Evolutionary conservation across 2,329 filamentous ascomycete species (phyloP).

Genomic region (Venturia carpophila): DNA sequence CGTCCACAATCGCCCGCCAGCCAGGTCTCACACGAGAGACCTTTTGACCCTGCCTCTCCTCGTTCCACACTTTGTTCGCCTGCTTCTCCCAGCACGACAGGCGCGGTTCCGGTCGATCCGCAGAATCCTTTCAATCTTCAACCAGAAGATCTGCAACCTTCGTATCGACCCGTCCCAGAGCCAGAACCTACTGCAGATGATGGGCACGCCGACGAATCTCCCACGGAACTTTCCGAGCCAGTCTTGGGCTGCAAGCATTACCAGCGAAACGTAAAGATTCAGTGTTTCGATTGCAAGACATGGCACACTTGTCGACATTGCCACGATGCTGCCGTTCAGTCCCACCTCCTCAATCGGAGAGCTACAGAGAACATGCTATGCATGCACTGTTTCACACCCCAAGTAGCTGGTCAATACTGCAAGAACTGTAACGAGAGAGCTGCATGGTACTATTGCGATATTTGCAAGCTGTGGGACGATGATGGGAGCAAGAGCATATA

Average conservation of each 20-base stretch:
- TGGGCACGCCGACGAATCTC: constrained; percentile 39
- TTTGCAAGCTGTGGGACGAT: constrained; percentile 97
- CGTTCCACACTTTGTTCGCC: constrained; percentile 1
- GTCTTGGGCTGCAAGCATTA: constrained; percentile 84
- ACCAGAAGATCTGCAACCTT: constrained; percentile 28
- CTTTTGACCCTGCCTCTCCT: constrained; percentile 7
- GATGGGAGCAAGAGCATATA: constrained; percentile 87
- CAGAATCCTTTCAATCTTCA: constrained; percentile 31
- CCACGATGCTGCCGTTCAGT: constrained; percentile 68
- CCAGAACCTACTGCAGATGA: constrained; percentile 30
- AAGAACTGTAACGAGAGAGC: constrained; percentile 65
- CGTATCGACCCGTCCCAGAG: constrained; percentile 27
- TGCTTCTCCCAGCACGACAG: not conserved
- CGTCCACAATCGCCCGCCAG: constrained; percentile 14
- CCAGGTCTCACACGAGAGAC: not conserved
- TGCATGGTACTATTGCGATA: constrained; percentile 85
- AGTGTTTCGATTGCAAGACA: constrained; percentile 79
- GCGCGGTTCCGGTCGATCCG: constrained; percentile 23
- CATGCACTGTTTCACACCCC: constrained; percentile 85
- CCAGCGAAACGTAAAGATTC: constrained; percentile 88
- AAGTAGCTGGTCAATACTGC: constrained; percentile 73
- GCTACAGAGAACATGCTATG: constrained; percentile 94
- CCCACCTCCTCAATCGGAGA: constrained; percentile 69
- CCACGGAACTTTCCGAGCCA: constrained; percentile 35
- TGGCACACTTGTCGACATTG: constrained; percentile 97